Evolutionary conservation across 495 filamentous ascomycete species (phyloP).

Genomic region (Xylaria castorea): DNA sequence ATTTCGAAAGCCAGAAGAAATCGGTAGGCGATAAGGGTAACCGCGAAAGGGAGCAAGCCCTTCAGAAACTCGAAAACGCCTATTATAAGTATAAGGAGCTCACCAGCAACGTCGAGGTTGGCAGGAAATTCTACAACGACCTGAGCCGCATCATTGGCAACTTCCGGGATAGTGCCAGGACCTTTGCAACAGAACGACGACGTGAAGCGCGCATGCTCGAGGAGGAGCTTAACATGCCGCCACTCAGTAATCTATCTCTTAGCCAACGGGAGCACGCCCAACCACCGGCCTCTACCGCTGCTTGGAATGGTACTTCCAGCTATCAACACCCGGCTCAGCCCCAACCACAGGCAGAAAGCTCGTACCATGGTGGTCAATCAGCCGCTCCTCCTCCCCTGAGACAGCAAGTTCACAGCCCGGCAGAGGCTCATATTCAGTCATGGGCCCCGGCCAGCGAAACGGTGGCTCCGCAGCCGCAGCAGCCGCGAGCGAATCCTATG

Average conservation of each 20-base stretch:
- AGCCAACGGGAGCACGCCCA: conserved; percentile 31
- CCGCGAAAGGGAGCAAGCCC: conserved; percentile 79
- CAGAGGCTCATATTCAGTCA: conserved; percentile 57
- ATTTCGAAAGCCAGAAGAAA: conserved; percentile 71
- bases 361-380: conserved; percentile 39
- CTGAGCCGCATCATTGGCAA: conserved; percentile 81
- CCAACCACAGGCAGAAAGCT: conserved; percentile 27
- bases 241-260: conserved; percentile 52
- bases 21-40: conserved; percentile 75
- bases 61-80: conserved; percentile 90
- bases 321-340: conserved; percentile 31
- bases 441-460: conserved; percentile 49
- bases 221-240: conserved; percentile 60
- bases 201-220: conserved; percentile 83
- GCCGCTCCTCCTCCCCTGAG: conserved; percentile 42
- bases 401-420: conserved; percentile 44
- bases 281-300: conserved; percentile 26
- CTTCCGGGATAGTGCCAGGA: conserved; percentile 74
- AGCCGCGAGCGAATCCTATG: conserved; percentile 56
- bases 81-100: conserved; percentile 96
- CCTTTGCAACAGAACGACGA: conserved; percentile 79
- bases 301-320: conserved; percentile 31
- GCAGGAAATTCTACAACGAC: conserved; percentile 96
- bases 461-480: conserved; percentile 59
- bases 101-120: conserved; percentile 84